phyloP scores from a whole-genome alignment of 345 rosid genomes.

The Syzygium aromaticum region DNA sequence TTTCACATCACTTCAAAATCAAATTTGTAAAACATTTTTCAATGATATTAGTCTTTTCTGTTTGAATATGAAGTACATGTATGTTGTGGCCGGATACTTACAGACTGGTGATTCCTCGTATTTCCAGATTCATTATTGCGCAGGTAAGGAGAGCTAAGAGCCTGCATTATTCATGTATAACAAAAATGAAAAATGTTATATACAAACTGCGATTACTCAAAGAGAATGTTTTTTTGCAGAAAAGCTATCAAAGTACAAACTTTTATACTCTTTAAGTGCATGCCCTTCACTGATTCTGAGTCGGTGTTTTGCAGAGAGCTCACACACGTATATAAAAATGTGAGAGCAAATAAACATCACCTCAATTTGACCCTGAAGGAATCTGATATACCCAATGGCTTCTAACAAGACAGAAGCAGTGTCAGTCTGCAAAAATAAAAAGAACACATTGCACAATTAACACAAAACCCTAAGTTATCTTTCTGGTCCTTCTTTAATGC shows the following conservation, averaged over 20 bases:
- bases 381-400: conserved; percentile 99
- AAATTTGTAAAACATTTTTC: not conserved
- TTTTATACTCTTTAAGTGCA: not conserved
- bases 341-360: conserved; percentile 32
- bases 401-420: conserved; percentile 99
- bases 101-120: conserved; percentile 45
- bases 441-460: conserved; percentile 4
- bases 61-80: not conserved
- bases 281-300: not conserved
- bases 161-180: conserved; percentile 29
- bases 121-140: conserved; percentile 49
- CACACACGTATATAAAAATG: not conserved
- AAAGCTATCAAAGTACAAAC: not conserved
- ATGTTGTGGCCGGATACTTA: not conserved
- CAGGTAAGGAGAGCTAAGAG: conserved; percentile 94
- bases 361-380: conserved; percentile 99
- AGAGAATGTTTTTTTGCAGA: conserved; percentile 3
- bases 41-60: not conserved
- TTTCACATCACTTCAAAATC: too few species aligned
- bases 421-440: conserved; percentile 90
- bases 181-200: not conserved
- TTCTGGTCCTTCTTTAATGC: conserved; percentile 2
- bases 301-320: not conserved
- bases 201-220: not conserved
- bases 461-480: conserved; percentile 15